Percentiles rank a stretch among this genome's conserved stretches.
phyloP scores from a whole-genome alignment of 2,329 filamentous ascomycete genomes.

The Curvularia sp. region DNA sequence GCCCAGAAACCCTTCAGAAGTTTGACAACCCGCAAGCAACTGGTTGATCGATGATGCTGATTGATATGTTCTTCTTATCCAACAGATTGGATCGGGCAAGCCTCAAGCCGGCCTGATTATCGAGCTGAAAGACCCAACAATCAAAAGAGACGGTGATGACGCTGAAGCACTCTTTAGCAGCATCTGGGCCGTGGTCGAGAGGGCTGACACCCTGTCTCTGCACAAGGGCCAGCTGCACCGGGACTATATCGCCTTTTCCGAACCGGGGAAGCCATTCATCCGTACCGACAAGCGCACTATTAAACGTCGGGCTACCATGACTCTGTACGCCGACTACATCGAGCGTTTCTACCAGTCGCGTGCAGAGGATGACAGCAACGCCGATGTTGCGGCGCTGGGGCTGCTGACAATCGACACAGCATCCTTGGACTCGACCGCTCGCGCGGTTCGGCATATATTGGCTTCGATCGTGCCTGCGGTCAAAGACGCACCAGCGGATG shows the following conservation, averaged over 20 bases:
- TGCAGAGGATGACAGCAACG: not conserved
- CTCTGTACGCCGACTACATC: conserved; percentile 56
- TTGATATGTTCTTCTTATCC: too few species aligned
- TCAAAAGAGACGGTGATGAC: conserved; percentile 14
- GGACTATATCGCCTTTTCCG: conserved; percentile 54
- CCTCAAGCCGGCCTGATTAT: conserved; percentile 43
- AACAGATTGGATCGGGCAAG: conserved; percentile 31
- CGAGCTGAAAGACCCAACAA: conserved; percentile 29
- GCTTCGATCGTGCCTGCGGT: conserved; percentile 15
- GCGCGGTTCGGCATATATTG: conserved; percentile 16
- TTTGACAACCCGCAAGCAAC: too few species aligned
- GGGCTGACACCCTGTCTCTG: conserved; percentile 51
- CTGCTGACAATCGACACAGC: conserved; percentile 12
- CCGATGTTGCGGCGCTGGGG: too few species aligned
- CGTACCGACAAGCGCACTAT: conserved; percentile 58
- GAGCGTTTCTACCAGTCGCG: conserved; percentile 53
- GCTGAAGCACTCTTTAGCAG: conserved; percentile 47
- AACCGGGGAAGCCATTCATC: conserved; percentile 54
- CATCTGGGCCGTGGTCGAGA: conserved; percentile 56
- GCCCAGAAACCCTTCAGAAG: too few species aligned
- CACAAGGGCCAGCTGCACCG: conserved; percentile 53
- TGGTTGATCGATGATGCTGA: too few species aligned
- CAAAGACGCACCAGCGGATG: conserved; percentile 23
- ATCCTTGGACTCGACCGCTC: conserved; percentile 8
- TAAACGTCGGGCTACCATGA: conserved; percentile 52